Conservation (phyloP, 192 early-diverging fungal species). For the Linderina pennispora region DNA sequence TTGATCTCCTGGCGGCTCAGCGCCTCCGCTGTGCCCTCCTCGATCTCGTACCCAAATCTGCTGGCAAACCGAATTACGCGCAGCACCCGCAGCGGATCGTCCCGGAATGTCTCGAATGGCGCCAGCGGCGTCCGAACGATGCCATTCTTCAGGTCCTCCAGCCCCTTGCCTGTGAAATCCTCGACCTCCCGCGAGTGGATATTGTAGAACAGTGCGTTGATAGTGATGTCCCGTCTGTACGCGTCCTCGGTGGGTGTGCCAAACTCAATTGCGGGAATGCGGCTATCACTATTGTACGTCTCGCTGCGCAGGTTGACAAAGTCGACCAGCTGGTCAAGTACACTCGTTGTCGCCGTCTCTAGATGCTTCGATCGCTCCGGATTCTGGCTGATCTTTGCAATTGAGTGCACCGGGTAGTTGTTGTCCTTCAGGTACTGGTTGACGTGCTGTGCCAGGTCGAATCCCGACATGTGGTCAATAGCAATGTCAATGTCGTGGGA, state of each 20-base stretch:
- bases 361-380: constrained; percentile 97
- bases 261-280: constrained; percentile 75
- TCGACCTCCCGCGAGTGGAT: constrained; percentile 76
- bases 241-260: constrained; percentile 93
- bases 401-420: constrained; percentile 10
- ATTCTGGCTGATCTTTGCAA: constrained; percentile 86
- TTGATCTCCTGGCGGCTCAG: constrained; percentile 51
- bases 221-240: constrained; percentile 90
- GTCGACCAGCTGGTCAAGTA: constrained; percentile 77
- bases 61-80: constrained; percentile 94
- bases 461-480: constrained; percentile 89
- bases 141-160: constrained; percentile 65
- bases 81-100: constrained; percentile 93
- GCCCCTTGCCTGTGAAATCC: constrained; percentile 76
- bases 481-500: constrained; percentile 94
- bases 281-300: constrained; percentile 70
- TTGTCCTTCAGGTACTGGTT: constrained; percentile 53
- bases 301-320: constrained; percentile 96
- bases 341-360: constrained; percentile 87
- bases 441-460: constrained; percentile 76
- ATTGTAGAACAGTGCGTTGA: constrained; percentile 98
- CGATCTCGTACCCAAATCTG: constrained; percentile 75
- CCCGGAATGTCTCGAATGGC: constrained; percentile 81
- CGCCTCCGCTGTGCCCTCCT: constrained; percentile 57
- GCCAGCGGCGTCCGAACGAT: constrained; percentile 87